These are phyloP conservation scores for Fonsecaea monophora DNA, from an alignment of 2,329 filamentous ascomycete species.

Conservation along the genomic window DNA sequence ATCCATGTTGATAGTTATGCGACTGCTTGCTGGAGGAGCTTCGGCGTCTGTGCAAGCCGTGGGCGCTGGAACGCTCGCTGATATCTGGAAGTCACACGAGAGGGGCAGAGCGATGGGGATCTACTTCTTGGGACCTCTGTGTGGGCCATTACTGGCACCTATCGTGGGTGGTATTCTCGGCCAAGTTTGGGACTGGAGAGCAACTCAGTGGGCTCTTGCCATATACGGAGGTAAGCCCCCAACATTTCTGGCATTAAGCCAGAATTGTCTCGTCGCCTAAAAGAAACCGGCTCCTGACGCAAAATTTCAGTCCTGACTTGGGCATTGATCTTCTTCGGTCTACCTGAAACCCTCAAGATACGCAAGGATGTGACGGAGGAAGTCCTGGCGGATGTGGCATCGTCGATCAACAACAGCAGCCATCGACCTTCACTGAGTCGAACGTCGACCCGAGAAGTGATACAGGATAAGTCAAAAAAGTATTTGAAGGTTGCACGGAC, in stretches of 20 bases:
- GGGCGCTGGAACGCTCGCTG: constrained; percentile 81
- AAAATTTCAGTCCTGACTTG: constrained; percentile 44
- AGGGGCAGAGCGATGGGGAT: constrained; percentile 80
- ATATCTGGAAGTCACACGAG: constrained; percentile 76
- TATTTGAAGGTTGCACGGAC: constrained; percentile 63
- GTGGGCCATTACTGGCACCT: constrained; percentile 75
- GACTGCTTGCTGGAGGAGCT: constrained; percentile 75
- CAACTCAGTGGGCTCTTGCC: constrained; percentile 77
- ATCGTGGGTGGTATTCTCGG: constrained; percentile 78
- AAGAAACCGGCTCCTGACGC: constrained; percentile 18
- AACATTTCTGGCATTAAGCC: background rate
- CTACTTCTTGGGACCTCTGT: constrained; percentile 80
- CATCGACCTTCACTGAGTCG: constrained; percentile 52
- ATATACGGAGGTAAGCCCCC: constrained; percentile 64
- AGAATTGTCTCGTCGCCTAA: background rate
- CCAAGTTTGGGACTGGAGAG: constrained; percentile 73
- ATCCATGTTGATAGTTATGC: constrained; percentile 77
- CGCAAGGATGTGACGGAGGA: constrained; percentile 45
- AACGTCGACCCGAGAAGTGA: constrained; percentile 68
- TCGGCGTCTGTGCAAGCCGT: constrained; percentile 82
- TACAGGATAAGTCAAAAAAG: constrained; percentile 63
- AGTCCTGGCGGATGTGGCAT: constrained; percentile 38
- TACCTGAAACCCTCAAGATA: constrained; percentile 52
- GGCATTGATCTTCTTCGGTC: constrained; percentile 50
- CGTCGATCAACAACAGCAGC: constrained; percentile 11